Conservation (phyloP, 2,329 filamentous ascomycete genomes). For the Fusarium humuli region DNA sequence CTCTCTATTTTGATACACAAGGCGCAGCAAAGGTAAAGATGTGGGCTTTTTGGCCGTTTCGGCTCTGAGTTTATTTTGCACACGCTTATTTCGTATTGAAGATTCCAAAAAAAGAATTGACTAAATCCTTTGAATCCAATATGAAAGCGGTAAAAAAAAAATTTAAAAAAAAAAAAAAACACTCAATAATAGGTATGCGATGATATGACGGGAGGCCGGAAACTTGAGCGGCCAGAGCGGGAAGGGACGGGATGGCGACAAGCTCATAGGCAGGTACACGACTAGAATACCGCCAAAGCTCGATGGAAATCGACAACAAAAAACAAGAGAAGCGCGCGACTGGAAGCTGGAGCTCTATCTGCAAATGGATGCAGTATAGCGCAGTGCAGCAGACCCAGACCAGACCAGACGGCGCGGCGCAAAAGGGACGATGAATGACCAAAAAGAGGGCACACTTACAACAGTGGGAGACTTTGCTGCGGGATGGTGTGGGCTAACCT, state of each 20-base stretch:
- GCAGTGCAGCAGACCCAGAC: slow-evolving; percentile 8
- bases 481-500: slow-evolving; percentile 35
- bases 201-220: slow-evolving; percentile 41
- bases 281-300: slow-evolving; percentile 28
- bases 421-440: slow-evolving; percentile 30
- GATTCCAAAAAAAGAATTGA: slow-evolving; percentile 20
- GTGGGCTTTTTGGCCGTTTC: slow-evolving; percentile 3
- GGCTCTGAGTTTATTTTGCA: slow-evolving; percentile 19
- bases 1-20: slow-evolving; percentile 8
- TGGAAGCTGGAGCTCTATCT: slow-evolving; percentile 12
- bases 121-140: slow-evolving; percentile 17
- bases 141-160: slow-evolving; percentile 28
- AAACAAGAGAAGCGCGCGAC: slow-evolving; percentile 25
- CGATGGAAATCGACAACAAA: slow-evolving; percentile 12
- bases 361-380: slow-evolving; percentile 13
- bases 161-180: slow-evolving; percentile 25
- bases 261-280: slow-evolving; percentile 38
- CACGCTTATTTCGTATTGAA: slow-evolving; percentile 11
- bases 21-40: slow-evolving; percentile 23
- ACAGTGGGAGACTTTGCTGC: slow-evolving; percentile 18
- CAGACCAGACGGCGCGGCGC: slow-evolving; percentile 4
- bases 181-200: not conserved
- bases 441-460: slow-evolving; percentile 30
- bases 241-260: slow-evolving; percentile 43
- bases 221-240: slow-evolving; percentile 41